phyloP scores from a whole-genome alignment of 129 eudicot species.

The Helianthus tuberosus region DNA sequence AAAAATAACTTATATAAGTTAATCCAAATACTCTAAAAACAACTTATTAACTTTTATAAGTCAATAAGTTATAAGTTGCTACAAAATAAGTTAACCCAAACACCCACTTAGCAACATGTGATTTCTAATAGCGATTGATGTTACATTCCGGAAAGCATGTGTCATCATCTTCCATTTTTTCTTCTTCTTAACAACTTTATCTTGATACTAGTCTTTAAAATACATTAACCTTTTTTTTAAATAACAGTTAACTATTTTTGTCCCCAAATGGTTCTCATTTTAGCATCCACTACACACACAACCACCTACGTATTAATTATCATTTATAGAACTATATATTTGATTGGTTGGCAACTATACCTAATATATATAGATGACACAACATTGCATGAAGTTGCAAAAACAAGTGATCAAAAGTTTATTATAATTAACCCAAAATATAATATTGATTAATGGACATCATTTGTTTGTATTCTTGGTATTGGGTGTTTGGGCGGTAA shows the following conservation, averaged over 20 bases:
- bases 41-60: no score
- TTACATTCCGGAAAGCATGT: not conserved
- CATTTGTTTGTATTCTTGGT: not conserved
- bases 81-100: no score
- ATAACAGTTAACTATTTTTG: not conserved
- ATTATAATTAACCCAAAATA: not conserved
- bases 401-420: no score
- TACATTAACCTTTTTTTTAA: not conserved
- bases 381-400: no score
- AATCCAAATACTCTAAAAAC: no score
- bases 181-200: not conserved
- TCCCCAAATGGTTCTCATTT: not conserved
- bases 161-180: not conserved
- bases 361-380: not conserved
- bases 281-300: conserved; percentile 1
- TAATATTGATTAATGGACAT: not conserved
- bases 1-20: no score
- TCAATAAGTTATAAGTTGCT: no score
- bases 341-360: not conserved
- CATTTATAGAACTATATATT: not conserved
- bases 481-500: not conserved
- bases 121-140: no score
- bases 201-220: not conserved
- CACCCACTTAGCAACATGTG: no score
- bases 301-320: not conserved